Conservation (phyloP, 495 filamentous ascomycete species). For the Penicillium angulare region DNA sequence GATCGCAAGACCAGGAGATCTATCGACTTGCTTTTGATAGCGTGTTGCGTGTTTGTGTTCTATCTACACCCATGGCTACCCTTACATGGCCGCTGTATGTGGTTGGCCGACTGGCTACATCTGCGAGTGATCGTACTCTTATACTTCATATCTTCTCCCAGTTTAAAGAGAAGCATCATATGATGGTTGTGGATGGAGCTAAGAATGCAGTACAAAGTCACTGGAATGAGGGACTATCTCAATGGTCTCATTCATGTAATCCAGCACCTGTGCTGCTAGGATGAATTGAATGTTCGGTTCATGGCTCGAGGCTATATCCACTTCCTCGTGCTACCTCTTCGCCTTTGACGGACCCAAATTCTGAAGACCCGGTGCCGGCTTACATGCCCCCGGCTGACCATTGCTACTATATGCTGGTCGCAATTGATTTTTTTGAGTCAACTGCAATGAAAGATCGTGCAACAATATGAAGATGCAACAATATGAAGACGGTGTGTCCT, state of each 20-base stretch:
- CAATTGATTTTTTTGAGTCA: too few relatives aligned
- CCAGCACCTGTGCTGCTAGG: constrained; percentile 1
- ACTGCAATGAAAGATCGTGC: too few relatives aligned
- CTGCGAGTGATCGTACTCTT: constrained; percentile 10
- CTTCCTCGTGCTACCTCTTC: too few relatives aligned
- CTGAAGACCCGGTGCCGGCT: too few relatives aligned
- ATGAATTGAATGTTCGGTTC: not conserved
- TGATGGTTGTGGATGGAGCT: constrained; percentile 16
- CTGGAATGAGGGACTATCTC: not conserved
- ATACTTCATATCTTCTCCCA: constrained; percentile 16
- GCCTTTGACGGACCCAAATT: too few relatives aligned
- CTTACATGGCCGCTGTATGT: constrained; percentile 15
- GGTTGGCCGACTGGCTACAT: constrained; percentile 8
- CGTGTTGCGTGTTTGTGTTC: constrained; percentile 11
- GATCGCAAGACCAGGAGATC: not conserved
- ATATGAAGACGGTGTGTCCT: too few relatives aligned
- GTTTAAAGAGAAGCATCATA: constrained; percentile 14
- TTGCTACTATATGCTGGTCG: too few relatives aligned
- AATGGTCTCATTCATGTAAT: not conserved
- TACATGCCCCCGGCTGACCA: too few relatives aligned
- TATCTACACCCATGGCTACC: constrained; percentile 14
- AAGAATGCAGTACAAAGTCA: not conserved
- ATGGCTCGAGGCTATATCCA: not conserved
- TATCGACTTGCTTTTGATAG: constrained; percentile 10
- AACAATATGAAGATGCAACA: too few relatives aligned